Evolutionary conservation across 805 yeast genomes (phyloP), one percentile per base, ranked within the genome.

Genomic region (Sugiyamaella smithiae): DNA sequence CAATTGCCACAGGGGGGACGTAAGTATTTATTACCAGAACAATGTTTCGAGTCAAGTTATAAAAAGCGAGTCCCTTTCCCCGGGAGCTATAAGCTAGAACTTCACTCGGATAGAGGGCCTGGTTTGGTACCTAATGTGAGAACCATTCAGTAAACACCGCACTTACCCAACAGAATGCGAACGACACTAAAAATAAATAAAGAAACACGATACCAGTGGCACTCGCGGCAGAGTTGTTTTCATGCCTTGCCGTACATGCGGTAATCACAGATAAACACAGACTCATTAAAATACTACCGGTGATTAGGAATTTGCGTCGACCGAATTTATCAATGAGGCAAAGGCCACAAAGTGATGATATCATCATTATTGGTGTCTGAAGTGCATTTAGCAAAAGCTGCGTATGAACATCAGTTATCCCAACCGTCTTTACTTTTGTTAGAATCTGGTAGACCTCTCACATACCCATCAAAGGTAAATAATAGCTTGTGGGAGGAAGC

Each of bases 201-300:
- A 45, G 14, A n/a, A 51, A 41, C n/a, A 33, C 44, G 35, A 51
- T 49, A 17, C 48, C 48, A 9, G 51, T 57, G 24, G 54, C 46
- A 25, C 37, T 32, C 6, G 37, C 37, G 8, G 37, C 37, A 16
- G 19, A 32, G n/a, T 32, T 32, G 17, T 32, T 32, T 16, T 59
- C 62, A n/a, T 61, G 52, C 26, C 54, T 43, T 20, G 65, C 57
- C n/a, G 61, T 56, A 26, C 62, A 49, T 8, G 58, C 56, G 7
- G 59, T 47, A 37, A 62, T 84, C 65, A 81, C 36, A 9, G 47
- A 48, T 46, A 54, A 57, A 16, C 56, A 52, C 5, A 55, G 8
- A 2, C 61, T 49, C 42, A 58, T 43, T 6, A 58, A 61, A 11
- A 53, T 29, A 22, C 53, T 53, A 8, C 60, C 55, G 33, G 48